Conservation (phyloP, 1,284 basidiomycete species). For the Puccinia hordei region DNA sequence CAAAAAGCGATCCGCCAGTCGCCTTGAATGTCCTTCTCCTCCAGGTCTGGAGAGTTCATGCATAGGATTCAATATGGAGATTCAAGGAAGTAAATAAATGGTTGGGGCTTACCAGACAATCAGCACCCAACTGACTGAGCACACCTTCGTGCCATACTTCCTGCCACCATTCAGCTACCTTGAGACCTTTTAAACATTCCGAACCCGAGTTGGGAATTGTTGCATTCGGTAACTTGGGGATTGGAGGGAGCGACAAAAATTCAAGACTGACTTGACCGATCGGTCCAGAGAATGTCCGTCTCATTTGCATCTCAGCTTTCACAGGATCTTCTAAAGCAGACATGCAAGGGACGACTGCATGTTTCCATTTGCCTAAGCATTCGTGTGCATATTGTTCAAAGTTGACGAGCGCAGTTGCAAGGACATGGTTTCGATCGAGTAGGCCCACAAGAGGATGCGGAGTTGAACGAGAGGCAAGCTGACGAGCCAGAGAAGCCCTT, state of each 20-base stretch:
- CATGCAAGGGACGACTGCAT: conserved; percentile 37
- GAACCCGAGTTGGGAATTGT: conserved; percentile 43
- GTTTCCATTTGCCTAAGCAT: conserved; percentile 36
- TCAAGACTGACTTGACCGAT: conserved; percentile 45
- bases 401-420: conserved; percentile 41
- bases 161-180: conserved; percentile 50
- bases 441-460: conserved; percentile 32
- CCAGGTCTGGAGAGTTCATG: conserved; percentile 42
- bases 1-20: conserved; percentile 46
- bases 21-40: conserved; percentile 47
- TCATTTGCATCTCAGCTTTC: conserved; percentile 34
- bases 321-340: conserved; percentile 37
- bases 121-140: conserved; percentile 50
- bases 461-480: not conserved
- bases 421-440: conserved; percentile 33
- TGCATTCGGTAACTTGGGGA: conserved; percentile 45
- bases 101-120: conserved; percentile 39
- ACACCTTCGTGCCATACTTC: conserved; percentile 50
- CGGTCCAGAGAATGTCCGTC: conserved; percentile 19
- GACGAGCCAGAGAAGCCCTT: not conserved
- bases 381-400: conserved; percentile 50
- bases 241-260: conserved; percentile 38
- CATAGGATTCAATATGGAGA: not conserved
- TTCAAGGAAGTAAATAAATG: not conserved
- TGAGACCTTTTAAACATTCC: conserved; percentile 48